phyloP scores from a whole-genome alignment of 208 protist species.

The Balamuthia mandrillaris region DNA sequence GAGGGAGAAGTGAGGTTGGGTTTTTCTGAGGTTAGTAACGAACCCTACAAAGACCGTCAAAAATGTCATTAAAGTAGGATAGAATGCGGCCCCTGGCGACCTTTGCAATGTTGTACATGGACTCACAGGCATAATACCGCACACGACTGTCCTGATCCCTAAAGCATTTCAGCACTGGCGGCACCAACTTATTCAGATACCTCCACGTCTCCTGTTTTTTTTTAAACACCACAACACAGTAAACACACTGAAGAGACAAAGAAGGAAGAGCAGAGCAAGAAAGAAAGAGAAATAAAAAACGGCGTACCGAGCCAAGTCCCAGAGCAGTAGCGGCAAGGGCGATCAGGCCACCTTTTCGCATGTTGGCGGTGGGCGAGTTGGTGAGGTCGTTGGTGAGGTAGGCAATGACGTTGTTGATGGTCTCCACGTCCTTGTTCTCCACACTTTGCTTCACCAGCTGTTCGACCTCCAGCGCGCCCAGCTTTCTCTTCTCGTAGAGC shows the following conservation, averaged over 20 bases:
- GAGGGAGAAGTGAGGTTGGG: no score
- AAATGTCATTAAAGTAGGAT: constrained; percentile 77
- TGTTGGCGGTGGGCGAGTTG: constrained; percentile 59
- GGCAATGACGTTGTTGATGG: constrained; percentile 37
- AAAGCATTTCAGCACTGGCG: constrained; percentile 74
- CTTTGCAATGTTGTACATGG: constrained; percentile 86
- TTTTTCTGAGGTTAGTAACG: neutral
- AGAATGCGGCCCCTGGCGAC: constrained; percentile 61
- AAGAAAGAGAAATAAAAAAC: neutral
- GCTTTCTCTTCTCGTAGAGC: constrained; percentile 68
- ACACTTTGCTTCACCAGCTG: constrained; percentile 47
- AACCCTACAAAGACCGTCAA: constrained; percentile 75
- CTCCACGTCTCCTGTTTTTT: constrained; percentile 31
- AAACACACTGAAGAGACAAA: neutral
- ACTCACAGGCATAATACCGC: constrained; percentile 84
- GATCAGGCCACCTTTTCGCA: constrained; percentile 80
- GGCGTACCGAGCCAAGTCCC: constrained; percentile 57
- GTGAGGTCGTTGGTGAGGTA: constrained; percentile 59
- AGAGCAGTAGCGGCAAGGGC: constrained; percentile 74
- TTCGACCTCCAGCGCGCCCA: constrained; percentile 68
- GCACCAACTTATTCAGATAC: constrained; percentile 72
- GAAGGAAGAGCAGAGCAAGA: neutral
- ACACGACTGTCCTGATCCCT: constrained; percentile 72
- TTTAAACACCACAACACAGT: neutral
- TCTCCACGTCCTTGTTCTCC: neutral